phyloP scores from a whole-genome alignment of 1,139 yeast genomes.

The Candida sp. region DNA sequence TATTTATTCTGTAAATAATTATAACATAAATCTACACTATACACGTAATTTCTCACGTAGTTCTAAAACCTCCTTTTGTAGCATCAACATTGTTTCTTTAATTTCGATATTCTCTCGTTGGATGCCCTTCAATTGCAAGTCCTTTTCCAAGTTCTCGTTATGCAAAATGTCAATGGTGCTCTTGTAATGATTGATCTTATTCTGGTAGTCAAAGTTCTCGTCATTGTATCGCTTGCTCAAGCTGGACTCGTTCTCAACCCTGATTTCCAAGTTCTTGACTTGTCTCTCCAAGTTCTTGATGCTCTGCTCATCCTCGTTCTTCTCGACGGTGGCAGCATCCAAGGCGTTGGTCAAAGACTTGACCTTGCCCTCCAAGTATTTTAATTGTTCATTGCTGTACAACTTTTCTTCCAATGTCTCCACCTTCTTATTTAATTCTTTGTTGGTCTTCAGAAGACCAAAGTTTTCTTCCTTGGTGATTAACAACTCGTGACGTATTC shows the following conservation, averaged over 20 bases:
- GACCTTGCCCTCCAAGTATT: conserved; percentile 49
- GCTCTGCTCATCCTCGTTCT: conserved; percentile 34
- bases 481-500: conserved; percentile 39
- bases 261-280: conserved; percentile 39
- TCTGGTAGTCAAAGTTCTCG: conserved; percentile 51
- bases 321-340: conserved; percentile 33
- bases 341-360: conserved; percentile 31
- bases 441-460: conserved; percentile 39
- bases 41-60: conserved; percentile 50
- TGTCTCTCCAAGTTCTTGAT: conserved; percentile 36
- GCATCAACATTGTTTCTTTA: conserved; percentile 54
- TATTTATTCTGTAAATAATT: conserved; percentile 2
- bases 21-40: not conserved
- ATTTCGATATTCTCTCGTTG: conserved; percentile 49
- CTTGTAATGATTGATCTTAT: conserved; percentile 41
- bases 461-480: conserved; percentile 49
- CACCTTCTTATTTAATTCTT: conserved; percentile 37
- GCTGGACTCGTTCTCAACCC: conserved; percentile 38
- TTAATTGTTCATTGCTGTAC: conserved; percentile 49
- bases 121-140: conserved; percentile 31
- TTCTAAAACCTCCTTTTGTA: conserved; percentile 70
- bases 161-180: conserved; percentile 40
- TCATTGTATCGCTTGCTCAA: conserved; percentile 49
- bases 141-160: conserved; percentile 47
- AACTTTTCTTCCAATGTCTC: conserved; percentile 43